Conservation (phyloP, 1,284 basidiomycete genomes). For the Naganishia sp. region DNA sequence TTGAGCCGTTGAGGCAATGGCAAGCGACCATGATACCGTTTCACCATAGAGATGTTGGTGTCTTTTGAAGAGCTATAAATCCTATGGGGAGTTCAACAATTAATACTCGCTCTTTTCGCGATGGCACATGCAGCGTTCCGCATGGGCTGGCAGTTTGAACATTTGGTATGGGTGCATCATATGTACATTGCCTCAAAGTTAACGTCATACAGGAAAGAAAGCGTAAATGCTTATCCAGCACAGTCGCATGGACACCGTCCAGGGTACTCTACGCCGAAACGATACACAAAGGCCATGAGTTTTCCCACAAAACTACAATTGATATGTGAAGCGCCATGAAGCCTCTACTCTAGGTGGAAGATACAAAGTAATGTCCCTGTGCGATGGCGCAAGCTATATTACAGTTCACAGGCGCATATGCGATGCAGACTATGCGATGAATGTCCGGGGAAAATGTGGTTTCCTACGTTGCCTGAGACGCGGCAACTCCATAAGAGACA, state of each 20-base stretch:
- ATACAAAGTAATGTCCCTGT: conserved; percentile 23
- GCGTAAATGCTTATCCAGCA: not conserved
- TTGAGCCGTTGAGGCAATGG: conserved; percentile 27
- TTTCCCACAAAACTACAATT: not conserved
- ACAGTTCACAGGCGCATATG: not conserved
- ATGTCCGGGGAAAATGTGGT: not conserved
- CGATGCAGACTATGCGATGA: not conserved
- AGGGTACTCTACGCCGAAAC: not conserved
- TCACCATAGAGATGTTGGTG: conserved; percentile 26
- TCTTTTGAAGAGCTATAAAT: no score
- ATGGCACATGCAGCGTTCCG: no score
- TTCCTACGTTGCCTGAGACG: not conserved
- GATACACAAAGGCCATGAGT: not conserved
- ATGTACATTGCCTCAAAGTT: not conserved
- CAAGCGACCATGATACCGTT: conserved; percentile 29
- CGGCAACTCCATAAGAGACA: not conserved
- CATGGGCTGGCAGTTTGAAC: no score
- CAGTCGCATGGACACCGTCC: not conserved
- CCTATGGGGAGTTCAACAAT: no score
- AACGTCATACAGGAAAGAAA: not conserved
- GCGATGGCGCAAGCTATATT: not conserved
- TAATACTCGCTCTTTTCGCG: no score
- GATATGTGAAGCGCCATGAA: not conserved
- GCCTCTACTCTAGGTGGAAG: conserved; percentile 9
- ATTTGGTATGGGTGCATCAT: not conserved